Percentiles rank a stretch among this genome's conserved stretches.
phyloP scores from a whole-genome alignment of 257 asterid genomes.

The Solanum stenotomum region DNA sequence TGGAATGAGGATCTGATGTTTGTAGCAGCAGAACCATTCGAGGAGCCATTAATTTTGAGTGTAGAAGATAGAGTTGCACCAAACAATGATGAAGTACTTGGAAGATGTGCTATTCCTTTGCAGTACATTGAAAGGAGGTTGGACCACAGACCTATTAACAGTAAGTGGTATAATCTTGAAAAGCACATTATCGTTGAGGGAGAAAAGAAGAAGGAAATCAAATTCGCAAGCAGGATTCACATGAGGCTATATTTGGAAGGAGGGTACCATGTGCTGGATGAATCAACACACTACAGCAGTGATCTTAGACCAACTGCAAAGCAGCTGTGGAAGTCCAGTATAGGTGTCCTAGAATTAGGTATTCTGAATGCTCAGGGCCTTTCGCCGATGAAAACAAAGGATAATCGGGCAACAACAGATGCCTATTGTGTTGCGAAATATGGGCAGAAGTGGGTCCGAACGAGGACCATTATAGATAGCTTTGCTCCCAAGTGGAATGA shows the following conservation, averaged over 20 bases:
- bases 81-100: slow-evolving; percentile 6
- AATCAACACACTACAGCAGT: slow-evolving; percentile 17
- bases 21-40: slow-evolving; percentile 17
- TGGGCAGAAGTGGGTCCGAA: slow-evolving; percentile 14
- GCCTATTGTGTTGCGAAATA: slow-evolving; percentile 18
- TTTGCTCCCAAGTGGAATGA: slow-evolving; percentile 11
- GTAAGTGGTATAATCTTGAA: slow-evolving; percentile 10
- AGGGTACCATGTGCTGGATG: slow-evolving; percentile 17
- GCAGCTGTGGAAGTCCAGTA: slow-evolving; percentile 9
- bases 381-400: slow-evolving; percentile 11
- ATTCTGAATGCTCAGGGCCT: slow-evolving; percentile 6
- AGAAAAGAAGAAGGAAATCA: slow-evolving; percentile 1
- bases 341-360: slow-evolving; percentile 11
- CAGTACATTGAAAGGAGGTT: slow-evolving; percentile 1
- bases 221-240: slow-evolving; percentile 11
- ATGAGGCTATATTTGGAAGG: slow-evolving; percentile 9
- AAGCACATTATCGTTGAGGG: neutral
- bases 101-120: slow-evolving; percentile 5
- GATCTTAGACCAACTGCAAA: slow-evolving; percentile 20
- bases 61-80: slow-evolving; percentile 11
- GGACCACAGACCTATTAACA: slow-evolving; percentile 4
- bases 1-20: slow-evolving; percentile 18
- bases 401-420: slow-evolving; percentile 9
- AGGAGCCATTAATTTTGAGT: slow-evolving; percentile 5
- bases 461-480: slow-evolving; percentile 10